Evolutionary conservation across 2,329 filamentous ascomycete species (phyloP).

Genomic region (Raffaelea arxii): DNA sequence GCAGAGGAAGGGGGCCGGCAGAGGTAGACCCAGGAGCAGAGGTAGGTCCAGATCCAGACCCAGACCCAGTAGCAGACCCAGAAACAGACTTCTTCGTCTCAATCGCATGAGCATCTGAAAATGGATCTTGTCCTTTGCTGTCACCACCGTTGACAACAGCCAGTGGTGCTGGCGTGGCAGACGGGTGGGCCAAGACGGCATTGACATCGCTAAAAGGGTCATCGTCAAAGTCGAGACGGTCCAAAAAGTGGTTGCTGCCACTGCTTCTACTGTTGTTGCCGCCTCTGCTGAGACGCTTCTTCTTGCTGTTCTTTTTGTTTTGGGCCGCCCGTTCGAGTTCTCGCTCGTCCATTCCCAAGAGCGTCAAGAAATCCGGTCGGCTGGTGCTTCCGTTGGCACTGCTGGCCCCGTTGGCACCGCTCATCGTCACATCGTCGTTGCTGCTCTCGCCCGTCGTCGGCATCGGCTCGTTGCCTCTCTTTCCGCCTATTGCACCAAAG

Average conservation of each 20-base stretch:
- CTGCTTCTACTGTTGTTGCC: slow-evolving; percentile 2
- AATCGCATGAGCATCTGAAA: slow-evolving; percentile 39
- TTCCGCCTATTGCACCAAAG: too few relatives aligned
- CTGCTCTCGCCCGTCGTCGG: too few relatives aligned
- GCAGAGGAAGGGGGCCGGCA: slow-evolving; percentile 9
- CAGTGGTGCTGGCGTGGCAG: slow-evolving; percentile 28
- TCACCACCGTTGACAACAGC: slow-evolving; percentile 15
- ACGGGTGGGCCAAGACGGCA: slow-evolving; percentile 25
- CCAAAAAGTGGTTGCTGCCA: slow-evolving; percentile 6
- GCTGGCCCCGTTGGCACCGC: slow-evolving; percentile 5
- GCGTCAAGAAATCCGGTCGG: slow-evolving; percentile 34
- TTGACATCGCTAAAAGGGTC: slow-evolving; percentile 42
- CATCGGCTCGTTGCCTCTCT: too few relatives aligned
- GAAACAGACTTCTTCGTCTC: too few relatives aligned
- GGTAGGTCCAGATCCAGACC: too few relatives aligned
- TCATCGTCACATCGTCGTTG: slow-evolving; percentile 18
- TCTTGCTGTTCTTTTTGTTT: slow-evolving; percentile 20
- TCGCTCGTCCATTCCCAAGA: slow-evolving; percentile 31
- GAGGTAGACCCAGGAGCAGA: slow-evolving; percentile 14
- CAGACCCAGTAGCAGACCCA: too few relatives aligned
- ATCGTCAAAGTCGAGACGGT: slow-evolving; percentile 17
- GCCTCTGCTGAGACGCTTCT: slow-evolving; percentile 10
- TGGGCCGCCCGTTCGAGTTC: slow-evolving; percentile 28
- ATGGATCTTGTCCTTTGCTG: slow-evolving; percentile 25
- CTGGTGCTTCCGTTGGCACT: neutral